A percentile compares a stretch with the other conserved stretches of the same genome.
Conservation (phyloP, 768 basidiomycete species). For the Psilocybe cubensis region DNA sequence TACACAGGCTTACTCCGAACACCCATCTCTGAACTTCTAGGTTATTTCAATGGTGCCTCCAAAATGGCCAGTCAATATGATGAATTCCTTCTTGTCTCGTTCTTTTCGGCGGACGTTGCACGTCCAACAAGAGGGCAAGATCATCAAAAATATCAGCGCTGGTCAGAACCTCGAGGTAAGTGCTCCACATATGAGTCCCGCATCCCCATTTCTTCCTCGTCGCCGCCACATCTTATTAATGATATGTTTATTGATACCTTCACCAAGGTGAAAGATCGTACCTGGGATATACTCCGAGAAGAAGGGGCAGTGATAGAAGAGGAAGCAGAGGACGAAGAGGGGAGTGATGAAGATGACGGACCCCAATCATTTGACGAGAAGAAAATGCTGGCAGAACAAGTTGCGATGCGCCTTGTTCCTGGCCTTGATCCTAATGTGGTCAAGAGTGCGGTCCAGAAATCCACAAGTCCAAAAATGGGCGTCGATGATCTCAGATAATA, state of each 20-base stretch:
- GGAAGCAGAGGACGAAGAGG: conserved; percentile 41
- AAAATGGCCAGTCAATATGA: conserved; percentile 72
- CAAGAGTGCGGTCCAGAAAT: not conserved
- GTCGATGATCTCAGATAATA: conserved; percentile 14
- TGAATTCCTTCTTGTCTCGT: conserved; percentile 79
- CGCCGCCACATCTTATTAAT: not conserved
- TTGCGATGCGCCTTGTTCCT: conserved; percentile 29
- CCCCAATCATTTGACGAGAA: conserved; percentile 48
- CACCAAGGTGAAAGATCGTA: conserved; percentile 56
- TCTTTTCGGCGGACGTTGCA: conserved; percentile 81
- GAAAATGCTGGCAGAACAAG: conserved; percentile 39
- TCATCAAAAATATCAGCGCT: conserved; percentile 77
- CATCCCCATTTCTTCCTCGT: not conserved
- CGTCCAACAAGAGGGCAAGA: conserved; percentile 65
- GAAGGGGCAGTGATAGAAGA: conserved; percentile 75
- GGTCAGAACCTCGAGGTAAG: conserved; percentile 78
- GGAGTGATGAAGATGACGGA: conserved; percentile 36
- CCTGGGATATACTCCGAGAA: conserved; percentile 61
- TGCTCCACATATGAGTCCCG: not conserved
- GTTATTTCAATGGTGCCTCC: conserved; percentile 69
- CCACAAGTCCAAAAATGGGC: conserved; percentile 2
- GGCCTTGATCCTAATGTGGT: conserved; percentile 5
- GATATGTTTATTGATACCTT: not conserved
- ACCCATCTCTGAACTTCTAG: conserved; percentile 36
- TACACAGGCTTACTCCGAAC: not conserved